Evolutionary conservation across 768 basidiomycete genomes (phyloP).

Genomic region (Tricholoma matsutake): DNA sequence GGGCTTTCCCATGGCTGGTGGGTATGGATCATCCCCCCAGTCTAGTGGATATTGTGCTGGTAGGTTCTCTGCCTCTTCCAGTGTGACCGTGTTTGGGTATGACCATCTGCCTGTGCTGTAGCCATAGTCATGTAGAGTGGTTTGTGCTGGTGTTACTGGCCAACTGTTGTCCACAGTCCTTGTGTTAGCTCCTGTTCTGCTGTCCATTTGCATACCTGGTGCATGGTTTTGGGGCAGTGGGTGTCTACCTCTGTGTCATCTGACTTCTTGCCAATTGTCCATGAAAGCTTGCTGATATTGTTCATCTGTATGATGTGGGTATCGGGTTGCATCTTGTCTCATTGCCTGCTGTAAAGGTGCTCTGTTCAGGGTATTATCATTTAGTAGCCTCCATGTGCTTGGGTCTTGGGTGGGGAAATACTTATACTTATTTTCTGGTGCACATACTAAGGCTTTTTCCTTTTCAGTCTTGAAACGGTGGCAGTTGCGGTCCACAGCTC

Average conservation of each 20-base stretch:
- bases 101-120: neutral
- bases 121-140: neutral
- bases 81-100: neutral
- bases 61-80: neutral
- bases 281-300: neutral
- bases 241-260: too few relatives aligned
- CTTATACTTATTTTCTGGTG: too few relatives aligned
- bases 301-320: neutral
- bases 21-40: neutral
- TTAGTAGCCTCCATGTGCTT: conserved; percentile 6
- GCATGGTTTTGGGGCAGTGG: too few relatives aligned
- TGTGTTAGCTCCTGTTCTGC: too few relatives aligned
- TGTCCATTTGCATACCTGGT: too few relatives aligned
- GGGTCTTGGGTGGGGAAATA: too few relatives aligned
- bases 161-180: neutral
- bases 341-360: neutral
- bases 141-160: neutral
- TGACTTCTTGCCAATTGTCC: too few relatives aligned
- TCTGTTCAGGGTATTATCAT: neutral
- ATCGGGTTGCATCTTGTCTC: neutral
- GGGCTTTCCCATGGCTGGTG: neutral
- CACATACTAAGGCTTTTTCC: too few relatives aligned
- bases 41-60: neutral
- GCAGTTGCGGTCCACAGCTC: too few relatives aligned
- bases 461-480: too few relatives aligned